Evolutionary conservation across 441 rosid genomes (phyloP).

Genomic region (Populus tomentosa): DNA sequence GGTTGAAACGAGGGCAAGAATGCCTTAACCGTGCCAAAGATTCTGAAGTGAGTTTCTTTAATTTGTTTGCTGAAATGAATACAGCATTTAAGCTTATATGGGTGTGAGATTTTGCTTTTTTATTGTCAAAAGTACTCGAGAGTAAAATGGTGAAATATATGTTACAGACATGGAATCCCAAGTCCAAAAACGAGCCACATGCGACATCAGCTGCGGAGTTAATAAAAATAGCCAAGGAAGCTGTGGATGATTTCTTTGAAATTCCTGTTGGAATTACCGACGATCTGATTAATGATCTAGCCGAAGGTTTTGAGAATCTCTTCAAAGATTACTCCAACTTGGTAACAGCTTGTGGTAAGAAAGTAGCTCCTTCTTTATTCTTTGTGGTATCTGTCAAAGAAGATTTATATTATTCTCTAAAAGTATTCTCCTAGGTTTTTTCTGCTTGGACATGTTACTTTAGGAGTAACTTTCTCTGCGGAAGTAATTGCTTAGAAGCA

Average conservation of each 20-base stretch:
- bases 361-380: neutral
- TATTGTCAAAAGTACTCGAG: neutral
- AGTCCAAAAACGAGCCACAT: conserved; percentile 83
- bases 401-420: no score
- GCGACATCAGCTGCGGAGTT: conserved; percentile 68
- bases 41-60: conserved; percentile 54
- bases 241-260: conserved; percentile 68
- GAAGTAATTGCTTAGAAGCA: neutral
- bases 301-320: conserved; percentile 60
- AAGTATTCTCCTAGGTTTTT: neutral
- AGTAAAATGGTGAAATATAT: conserved; percentile 9
- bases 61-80: neutral
- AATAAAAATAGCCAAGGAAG: conserved; percentile 58
- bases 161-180: conserved; percentile 84
- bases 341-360: conserved; percentile 73
- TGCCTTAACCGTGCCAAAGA: conserved; percentile 53
- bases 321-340: conserved; percentile 68
- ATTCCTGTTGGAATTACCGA: conserved; percentile 66
- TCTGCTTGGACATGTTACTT: no score
- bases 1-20: conserved; percentile 49
- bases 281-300: conserved; percentile 65
- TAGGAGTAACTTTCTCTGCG: neutral
- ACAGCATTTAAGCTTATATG: neutral
- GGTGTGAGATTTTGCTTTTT: neutral
- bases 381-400: neutral